phyloP scores from a whole-genome alignment of 805 yeast species.

The Pichia nakasei region DNA sequence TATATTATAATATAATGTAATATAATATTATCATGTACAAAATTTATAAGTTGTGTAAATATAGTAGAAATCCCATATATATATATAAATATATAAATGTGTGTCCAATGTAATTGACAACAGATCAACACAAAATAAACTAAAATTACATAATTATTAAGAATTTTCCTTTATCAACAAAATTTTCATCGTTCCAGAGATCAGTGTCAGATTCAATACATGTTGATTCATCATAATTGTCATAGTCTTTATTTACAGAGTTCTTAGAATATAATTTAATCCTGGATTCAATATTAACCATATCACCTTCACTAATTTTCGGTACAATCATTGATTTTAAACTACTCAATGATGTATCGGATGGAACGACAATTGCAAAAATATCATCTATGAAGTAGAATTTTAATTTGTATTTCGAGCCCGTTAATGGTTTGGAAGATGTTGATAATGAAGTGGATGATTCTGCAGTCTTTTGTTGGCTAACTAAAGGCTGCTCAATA shows the following conservation, averaged over 20 bases:
- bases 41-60: too few relatives aligned
- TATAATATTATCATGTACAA: too few relatives aligned
- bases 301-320: constrained; percentile 24
- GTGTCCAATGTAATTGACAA: too few relatives aligned
- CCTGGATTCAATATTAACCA: constrained; percentile 15
- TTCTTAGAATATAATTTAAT: constrained; percentile 25
- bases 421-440: neutral
- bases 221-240: constrained; percentile 14
- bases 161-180: constrained; percentile 28
- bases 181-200: constrained; percentile 20
- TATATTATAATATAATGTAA: too few relatives aligned
- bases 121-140: too few relatives aligned
- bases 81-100: too few relatives aligned
- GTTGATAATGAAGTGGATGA: neutral
- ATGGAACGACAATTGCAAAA: constrained; percentile 47
- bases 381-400: constrained; percentile 76
- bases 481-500: neutral
- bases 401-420: constrained; percentile 50
- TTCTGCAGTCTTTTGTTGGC: neutral
- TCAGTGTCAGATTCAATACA: constrained; percentile 16
- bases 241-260: constrained; percentile 17
- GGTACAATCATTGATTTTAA: constrained; percentile 22
- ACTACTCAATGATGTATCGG: constrained; percentile 16
- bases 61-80: too few relatives aligned
- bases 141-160: constrained; percentile 17